These are phyloP conservation scores for Moringa oleifera DNA, from an alignment of 345 rosid species.

Conservation along the genomic window DNA sequence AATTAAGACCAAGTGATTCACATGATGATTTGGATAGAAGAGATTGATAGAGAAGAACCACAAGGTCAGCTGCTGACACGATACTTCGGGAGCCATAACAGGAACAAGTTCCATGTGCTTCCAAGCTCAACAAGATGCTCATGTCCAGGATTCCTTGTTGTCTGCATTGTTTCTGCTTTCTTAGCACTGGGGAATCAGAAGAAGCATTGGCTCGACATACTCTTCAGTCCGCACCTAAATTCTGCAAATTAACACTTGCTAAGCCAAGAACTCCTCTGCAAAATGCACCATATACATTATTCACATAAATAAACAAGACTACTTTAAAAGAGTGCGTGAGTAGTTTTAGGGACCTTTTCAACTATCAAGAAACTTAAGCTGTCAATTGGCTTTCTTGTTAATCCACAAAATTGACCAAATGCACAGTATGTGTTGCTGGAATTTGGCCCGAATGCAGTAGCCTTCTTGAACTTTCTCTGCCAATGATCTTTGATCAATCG, in stretches of 20 bases:
- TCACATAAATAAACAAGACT: background rate
- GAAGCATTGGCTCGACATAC: conserved; percentile 30
- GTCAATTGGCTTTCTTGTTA: too few relatives aligned
- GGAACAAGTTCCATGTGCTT: conserved; percentile 68
- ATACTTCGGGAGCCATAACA: conserved; percentile 83
- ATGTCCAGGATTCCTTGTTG: conserved; percentile 69
- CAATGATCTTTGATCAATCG: too few relatives aligned
- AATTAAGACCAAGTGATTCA: conserved; percentile 76
- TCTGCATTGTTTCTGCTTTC: conserved; percentile 52
- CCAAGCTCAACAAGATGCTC: conserved; percentile 87
- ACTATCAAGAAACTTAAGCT: too few relatives aligned
- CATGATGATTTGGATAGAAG: conserved; percentile 90
- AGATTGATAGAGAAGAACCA: conserved; percentile 92
- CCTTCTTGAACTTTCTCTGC: too few relatives aligned
- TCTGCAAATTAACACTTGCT: conserved; percentile 37
- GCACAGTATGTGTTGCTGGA: too few relatives aligned
- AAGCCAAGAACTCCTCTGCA: too few relatives aligned
- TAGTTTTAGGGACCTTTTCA: too few relatives aligned
- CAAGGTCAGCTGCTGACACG: conserved; percentile 75
- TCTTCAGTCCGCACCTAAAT: conserved; percentile 47
- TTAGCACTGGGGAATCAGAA: conserved; percentile 78
- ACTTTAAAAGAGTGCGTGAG: background rate
- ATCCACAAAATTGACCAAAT: too few relatives aligned
- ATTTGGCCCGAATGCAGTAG: too few relatives aligned
- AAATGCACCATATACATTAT: background rate